Base-by-base conservation (phyloP, 2,329 filamentous ascomycete genomes). In the Amylocarpus encephaloides region DNA sequence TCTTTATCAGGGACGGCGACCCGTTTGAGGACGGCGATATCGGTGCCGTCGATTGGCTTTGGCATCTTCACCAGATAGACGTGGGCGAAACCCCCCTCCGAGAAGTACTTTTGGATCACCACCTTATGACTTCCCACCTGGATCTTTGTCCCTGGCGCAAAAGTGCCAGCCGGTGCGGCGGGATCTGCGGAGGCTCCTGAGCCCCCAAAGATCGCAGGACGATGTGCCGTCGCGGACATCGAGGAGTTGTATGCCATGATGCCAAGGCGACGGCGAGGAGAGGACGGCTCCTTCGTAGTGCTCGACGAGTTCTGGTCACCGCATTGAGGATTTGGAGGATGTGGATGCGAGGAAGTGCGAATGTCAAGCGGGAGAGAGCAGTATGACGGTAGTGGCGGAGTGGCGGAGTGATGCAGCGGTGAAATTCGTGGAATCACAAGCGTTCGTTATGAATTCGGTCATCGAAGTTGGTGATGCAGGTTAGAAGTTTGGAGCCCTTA, bases 1-100 rank as follows among this genome's bases (percentile, higher is more conserved):
- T 95, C 88, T 76, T 95, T 96, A 71, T 98, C 93, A 30, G 93
- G 90, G 46, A 97, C 93, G 33, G 93, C 93, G 51, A 98, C 93
- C 65, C 93, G 79, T 77, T 98, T 67, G 51, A 67, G 51, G 6
- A 67, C 56, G 5, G 65, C 65, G 48, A 66, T 66, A 48, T 67
- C 65, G n/a, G 65, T 66, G 33, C 65, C 65, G 51, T 67, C 63
- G 53, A 67, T 66, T 30, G 65, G 60, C 59, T 84, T 79, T 32
- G 89, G 83, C 53, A 97, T 75, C 68, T 87, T 89, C 66, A 97
- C 93, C 44, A 97, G 84, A 71, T 98, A 98, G 64, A 98, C 93
- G 70, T 98, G 93, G 62, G 93, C 93, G 66, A 98, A 98, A 36
- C 93, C 93, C 60, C 93, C 93, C 72, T 98, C 93, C 56, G 93